phyloP scores from a whole-genome alignment of 1,284 basidiomycete species.

The Ceratobasidium sp. region DNA sequence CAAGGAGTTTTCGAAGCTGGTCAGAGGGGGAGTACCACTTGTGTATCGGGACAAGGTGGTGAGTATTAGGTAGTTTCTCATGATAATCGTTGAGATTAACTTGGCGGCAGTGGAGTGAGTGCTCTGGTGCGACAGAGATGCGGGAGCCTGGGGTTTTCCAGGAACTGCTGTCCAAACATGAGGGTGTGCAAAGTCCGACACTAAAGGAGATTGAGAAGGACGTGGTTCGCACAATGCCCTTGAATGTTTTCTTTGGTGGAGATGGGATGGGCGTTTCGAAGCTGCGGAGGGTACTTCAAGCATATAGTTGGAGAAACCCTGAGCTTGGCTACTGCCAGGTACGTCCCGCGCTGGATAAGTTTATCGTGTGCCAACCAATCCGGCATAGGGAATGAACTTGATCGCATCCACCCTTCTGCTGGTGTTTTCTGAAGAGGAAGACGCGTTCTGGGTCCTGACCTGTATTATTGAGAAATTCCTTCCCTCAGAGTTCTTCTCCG shows the following conservation, averaged over 20 bases:
- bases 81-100: background rate
- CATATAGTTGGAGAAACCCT: conserved; percentile 91
- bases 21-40: conserved; percentile 89
- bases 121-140: conserved; percentile 91
- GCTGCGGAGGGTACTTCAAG: conserved; percentile 87
- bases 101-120: conserved; percentile 79
- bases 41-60: conserved; percentile 84
- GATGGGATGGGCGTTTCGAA: conserved; percentile 95
- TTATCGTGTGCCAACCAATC: background rate
- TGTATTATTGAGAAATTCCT: conserved; percentile 90
- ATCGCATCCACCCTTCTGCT: conserved; percentile 94
- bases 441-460: conserved; percentile 95
- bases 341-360: background rate
- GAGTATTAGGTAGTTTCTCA: conserved; percentile 53
- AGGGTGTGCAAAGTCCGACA: conserved; percentile 67
- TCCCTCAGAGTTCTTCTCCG: conserved; percentile 87
- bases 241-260: conserved; percentile 97
- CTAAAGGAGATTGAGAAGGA: conserved; percentile 94
- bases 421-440: conserved; percentile 94
- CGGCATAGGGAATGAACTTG: conserved; percentile 85
- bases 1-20: conserved; percentile 82
- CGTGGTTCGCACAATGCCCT: conserved; percentile 92
- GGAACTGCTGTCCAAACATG: conserved; percentile 79
- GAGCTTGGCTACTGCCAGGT: conserved; percentile 86
- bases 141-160: conserved; percentile 92